phyloP scores from a whole-genome alignment of 2,329 filamentous ascomycete species.

The Cladophialophora carrionii region DNA sequence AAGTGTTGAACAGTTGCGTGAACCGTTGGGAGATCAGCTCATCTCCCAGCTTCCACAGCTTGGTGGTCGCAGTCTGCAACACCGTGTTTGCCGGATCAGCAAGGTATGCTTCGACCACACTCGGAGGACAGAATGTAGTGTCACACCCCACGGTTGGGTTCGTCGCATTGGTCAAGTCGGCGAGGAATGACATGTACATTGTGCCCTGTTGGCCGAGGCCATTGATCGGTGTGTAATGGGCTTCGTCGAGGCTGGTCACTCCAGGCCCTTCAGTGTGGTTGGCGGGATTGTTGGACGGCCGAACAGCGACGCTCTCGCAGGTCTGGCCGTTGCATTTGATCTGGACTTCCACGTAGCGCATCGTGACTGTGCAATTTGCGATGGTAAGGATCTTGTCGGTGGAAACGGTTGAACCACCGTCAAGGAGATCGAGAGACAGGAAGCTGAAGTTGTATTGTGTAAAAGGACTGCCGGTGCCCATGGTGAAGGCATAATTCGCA shows the following conservation, averaged over 20 bases:
- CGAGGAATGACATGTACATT: constrained; percentile 8
- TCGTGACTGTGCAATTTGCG: constrained; percentile 6
- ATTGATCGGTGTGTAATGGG: constrained; percentile 12
- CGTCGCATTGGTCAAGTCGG: constrained; percentile 16
- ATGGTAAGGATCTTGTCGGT: constrained; percentile 10
- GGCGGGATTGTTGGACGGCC: constrained; percentile 8
- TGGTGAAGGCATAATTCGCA: constrained; percentile 14
- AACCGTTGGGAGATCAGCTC: constrained; percentile 8
- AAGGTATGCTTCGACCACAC: constrained; percentile 14
- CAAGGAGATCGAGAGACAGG: constrained; percentile 9
- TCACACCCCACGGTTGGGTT: constrained; percentile 15
- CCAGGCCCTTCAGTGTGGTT: neutral
- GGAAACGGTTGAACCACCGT: neutral
- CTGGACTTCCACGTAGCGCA: constrained; percentile 15
- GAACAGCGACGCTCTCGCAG: constrained; percentile 10
- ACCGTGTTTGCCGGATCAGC: constrained; percentile 9
- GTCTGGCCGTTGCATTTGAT: constrained; percentile 16
- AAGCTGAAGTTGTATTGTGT: constrained; percentile 7
- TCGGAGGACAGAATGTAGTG: constrained; percentile 5
- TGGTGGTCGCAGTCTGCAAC: constrained; percentile 13
- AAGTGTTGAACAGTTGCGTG: constrained; percentile 18
- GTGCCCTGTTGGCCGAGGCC: constrained; percentile 3
- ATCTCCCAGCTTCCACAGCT: constrained; percentile 12
- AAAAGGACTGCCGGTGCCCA: neutral
- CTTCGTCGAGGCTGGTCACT: neutral